Evolutionary conservation across 768 basidiomycete species (phyloP), one percentile per base, ranked within the genome.

Genomic region (Termitomyces sp.): DNA sequence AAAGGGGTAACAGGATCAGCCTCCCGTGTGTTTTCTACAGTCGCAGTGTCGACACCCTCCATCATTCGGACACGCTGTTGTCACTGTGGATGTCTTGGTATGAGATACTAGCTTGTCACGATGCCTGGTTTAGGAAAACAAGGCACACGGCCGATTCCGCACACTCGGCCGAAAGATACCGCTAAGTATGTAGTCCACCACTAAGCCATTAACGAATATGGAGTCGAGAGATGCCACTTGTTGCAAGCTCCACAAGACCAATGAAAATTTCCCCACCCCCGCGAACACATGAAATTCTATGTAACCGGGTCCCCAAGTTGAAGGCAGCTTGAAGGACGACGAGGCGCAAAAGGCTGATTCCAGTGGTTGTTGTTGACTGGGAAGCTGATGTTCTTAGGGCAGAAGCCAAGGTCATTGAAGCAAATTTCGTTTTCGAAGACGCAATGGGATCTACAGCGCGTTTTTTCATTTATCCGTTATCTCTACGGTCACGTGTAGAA

Each of bases 111-210:
- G n/a, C n/a, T 28, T 28, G 28, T 28, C 33, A 8, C 5, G 20
- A 38, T 49, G 58, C 63, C 51, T 24, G 44, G 16, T 39, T 53
- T 49, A 49, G 60, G 32, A 59, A 65, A n/a, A 36, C 18, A 22
- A 44, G 46, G 46, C 55, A 56, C 36, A 59, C 57, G 44, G 63
- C 55, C 52, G 59, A 55, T 42, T 55, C 18, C 42, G 57, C 33
- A 18, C 24, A 18, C 24, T 65, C 64, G 64, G 64, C 64, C 60
- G 64, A 65, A 58, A 53, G 28, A 28, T 28, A 28, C 28, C 28
- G 4, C n/a, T n/a, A n/a, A n/a, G n/a, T n/a, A n/a, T n/a, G n/a
- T 28, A 28, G 28, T 28, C 28, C 28, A 4, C 28, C 4, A 28
- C 28, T 4, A 28, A 28, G 28, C 28, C 28, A 28, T 4, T 2